Evolutionary conservation across 2,329 filamentous ascomycete species (phyloP).

Genomic region (Camillea tinctor): DNA sequence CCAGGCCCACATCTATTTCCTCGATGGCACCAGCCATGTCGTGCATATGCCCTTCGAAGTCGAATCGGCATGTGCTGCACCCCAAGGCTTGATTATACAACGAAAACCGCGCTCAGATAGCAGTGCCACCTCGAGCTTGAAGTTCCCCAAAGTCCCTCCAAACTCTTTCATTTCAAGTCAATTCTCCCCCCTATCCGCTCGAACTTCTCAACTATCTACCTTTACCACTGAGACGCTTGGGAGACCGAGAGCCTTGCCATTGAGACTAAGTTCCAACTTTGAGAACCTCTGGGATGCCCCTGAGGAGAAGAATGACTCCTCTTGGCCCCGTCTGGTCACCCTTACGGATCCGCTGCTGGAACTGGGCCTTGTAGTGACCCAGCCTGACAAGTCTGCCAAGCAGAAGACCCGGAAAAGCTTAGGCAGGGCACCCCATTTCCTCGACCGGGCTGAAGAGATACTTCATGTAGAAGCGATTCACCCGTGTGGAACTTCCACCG

Average conservation of each 20-base stretch:
- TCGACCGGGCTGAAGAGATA: slow-evolving; percentile 78
- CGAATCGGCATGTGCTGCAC: slow-evolving; percentile 79
- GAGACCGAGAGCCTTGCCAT: slow-evolving; percentile 52
- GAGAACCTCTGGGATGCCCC: slow-evolving; percentile 59
- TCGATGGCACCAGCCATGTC: slow-evolving; percentile 83
- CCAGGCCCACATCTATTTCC: slow-evolving; percentile 90
- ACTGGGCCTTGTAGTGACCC: slow-evolving; percentile 75
- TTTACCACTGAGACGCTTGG: slow-evolving; percentile 59
- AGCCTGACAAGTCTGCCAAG: slow-evolving; percentile 43
- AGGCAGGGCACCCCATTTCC: slow-evolving; percentile 49
- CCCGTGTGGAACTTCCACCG: slow-evolving; percentile 46
- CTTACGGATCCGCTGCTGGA: slow-evolving; percentile 84
- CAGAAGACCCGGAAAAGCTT: slow-evolving; percentile 38
- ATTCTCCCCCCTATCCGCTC: slow-evolving; percentile 49
- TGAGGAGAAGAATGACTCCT: slow-evolving; percentile 52
- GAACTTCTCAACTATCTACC: slow-evolving; percentile 48
- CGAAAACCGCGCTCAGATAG: slow-evolving; percentile 63
- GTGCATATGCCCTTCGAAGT: slow-evolving; percentile 95
- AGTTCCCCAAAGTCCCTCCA: slow-evolving; percentile 64
- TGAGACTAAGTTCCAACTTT: slow-evolving; percentile 52
- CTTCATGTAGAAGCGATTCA: slow-evolving; percentile 73
- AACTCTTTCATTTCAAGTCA: slow-evolving; percentile 81
- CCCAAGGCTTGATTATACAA: slow-evolving; percentile 82
- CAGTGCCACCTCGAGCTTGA: slow-evolving; percentile 51
- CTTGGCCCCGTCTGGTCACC: slow-evolving; percentile 75